Evolutionary conservation across 164 flowering plant genomes (phyloP), one percentile per base, ranked within the genome.

Genomic region (Echeveria elegans): DNA sequence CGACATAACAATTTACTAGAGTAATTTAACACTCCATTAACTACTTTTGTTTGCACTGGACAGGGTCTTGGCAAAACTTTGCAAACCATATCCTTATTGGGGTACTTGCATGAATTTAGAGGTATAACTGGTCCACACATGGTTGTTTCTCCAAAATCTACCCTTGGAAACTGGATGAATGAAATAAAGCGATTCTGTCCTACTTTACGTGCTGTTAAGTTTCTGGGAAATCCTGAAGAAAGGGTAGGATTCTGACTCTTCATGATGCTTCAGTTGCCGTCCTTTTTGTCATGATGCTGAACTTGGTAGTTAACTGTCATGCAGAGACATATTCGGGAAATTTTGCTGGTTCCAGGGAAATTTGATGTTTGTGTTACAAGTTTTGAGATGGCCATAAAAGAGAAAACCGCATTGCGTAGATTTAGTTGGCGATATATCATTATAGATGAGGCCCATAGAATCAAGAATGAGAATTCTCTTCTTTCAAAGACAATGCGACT

Each of bases 131-230:
- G 99, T 7, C 99, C 99, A 50, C 99, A 95, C 73, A 90, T 95
- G 97, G 99, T 95, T 68, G 99, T 95, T 76, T 96, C 99, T 71
- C 98, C 99, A 68, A 95, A 95, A 74, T 95, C 99, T 65, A 95
- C 99, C 63, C 97, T 95, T 77, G 99, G 99, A 12, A 95, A 95
- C 68, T 95, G 98, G 99, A 95, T 95, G 91, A 95, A 86, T 82
- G 99, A 95, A 80, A 95, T 95, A 53, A 78, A 81, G 0, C 89
- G 97, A 5, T 95, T 95, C 72, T 95, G 99, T 68, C 99, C 99
- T 14, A 38, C 85, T 62, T 47, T 95, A 66, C 94, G 95, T 73
- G 89, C 99, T 72, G 86, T 95, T 34, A 95, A 95, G 73, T 95
- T 95, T 76, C 87, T 95, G 48, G 99, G 99, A 29, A 95, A 88